phyloP scores from a whole-genome alignment of 345 rosid genomes.

The Dipteronia dyeriana region DNA sequence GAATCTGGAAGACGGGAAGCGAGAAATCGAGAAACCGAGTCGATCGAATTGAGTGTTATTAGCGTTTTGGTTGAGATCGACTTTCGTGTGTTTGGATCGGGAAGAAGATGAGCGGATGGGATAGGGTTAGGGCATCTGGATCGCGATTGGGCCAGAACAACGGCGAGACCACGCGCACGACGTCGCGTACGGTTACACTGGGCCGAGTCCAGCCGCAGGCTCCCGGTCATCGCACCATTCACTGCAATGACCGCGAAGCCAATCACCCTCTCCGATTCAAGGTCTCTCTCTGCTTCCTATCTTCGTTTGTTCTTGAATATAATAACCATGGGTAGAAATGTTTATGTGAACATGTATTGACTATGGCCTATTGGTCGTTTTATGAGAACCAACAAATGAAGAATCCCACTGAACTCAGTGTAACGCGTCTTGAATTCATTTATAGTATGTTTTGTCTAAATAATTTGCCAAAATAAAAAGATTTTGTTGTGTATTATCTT shows the following conservation, averaged over 20 bases:
- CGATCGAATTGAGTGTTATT: slow-evolving; percentile 11
- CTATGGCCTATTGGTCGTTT: background rate
- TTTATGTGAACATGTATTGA: background rate
- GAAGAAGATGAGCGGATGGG: slow-evolving; percentile 65
- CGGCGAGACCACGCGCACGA: slow-evolving; percentile 36
- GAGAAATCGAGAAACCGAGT: background rate
- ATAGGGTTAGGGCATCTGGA: slow-evolving; percentile 55
- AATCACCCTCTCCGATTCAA: slow-evolving; percentile 73
- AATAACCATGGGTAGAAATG: background rate
- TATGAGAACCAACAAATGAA: slow-evolving; percentile 6
- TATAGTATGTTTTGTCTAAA: background rate
- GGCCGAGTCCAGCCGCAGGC: slow-evolving; percentile 98
- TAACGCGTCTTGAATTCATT: background rate
- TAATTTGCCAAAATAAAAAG: background rate
- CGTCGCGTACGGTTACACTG: slow-evolving; percentile 75
- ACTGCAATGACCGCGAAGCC: slow-evolving; percentile 95
- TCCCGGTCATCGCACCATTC: slow-evolving; percentile 86
- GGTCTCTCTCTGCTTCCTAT: slow-evolving; percentile 40
- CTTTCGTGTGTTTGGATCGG: slow-evolving; percentile 28
- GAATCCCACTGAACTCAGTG: slow-evolving; percentile 19
- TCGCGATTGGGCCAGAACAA: slow-evolving; percentile 42
- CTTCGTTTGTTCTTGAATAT: background rate
- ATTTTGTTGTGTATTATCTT: background rate
- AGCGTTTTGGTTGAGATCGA: background rate
- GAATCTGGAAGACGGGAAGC: slow-evolving; percentile 11